Evolutionary conservation across 495 filamentous ascomycete species (phyloP), one percentile per base, ranked within the genome.

Genomic region (Corynascus novoguineensis): DNA sequence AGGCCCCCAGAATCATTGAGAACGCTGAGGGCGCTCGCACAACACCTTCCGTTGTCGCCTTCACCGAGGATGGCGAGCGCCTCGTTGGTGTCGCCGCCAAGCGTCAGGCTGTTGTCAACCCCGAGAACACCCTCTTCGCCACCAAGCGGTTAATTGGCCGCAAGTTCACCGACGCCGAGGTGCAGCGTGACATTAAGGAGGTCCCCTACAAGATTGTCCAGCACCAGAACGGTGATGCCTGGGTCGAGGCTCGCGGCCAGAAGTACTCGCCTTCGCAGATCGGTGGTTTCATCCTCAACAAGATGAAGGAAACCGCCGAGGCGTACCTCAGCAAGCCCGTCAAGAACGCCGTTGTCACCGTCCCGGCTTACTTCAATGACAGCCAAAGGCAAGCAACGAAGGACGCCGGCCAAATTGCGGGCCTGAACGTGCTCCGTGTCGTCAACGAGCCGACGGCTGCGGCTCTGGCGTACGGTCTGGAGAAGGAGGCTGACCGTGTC

Each of bases 131-230:
- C 47, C 85, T 98, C 48, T 98, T 98, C 71, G 93, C 93, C 75
- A 98, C 93, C 58, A 98, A 98, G 86, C 90, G 93, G 84, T 85
- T 98, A 71, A 98, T 98, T 71, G 93, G 93, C 64, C 90, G 93
- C 70, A 97, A 97, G 80, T 98, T 91, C 81, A 93, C 86, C 70
- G 93, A 98, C 70, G 68, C 81, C 62, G 93, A 98, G 81, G 90
- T 96, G 37, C 93, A 98, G 82, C 88, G 92, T 69, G 93, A 98
- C 65, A 92, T 98, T 73, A 89, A 93, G 76, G 89, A 98, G 76
- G 93, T 98, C 14, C 93, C 93, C 52, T 98, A 96, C 83, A 97
- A 97, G 83, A 98, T 98, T 66, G 86, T 97, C 45, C 92, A 96
- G 76, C 93, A 98, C 84, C 83, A 80, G 74, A 98, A 98, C 70